Evolutionary conservation across 108 stramenopile genomes (phyloP), one percentile per base, ranked within the genome.

Genomic region (Aurantiochytrium sp.): DNA sequence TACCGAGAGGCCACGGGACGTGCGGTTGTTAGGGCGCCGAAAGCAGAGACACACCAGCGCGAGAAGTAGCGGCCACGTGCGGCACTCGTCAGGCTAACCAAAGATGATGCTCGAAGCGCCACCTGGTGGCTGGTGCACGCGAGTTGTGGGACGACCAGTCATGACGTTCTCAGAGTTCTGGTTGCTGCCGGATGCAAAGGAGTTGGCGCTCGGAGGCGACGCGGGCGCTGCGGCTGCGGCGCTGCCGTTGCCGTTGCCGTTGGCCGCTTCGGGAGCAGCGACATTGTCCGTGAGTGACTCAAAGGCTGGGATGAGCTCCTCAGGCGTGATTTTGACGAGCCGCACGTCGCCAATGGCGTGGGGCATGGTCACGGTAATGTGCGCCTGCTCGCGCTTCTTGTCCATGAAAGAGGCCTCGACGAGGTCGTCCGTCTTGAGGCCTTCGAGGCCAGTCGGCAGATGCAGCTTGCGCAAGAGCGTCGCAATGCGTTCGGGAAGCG

Each of bases 341-440:
- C 73, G 73, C 21, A 81, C 73, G 30, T 81, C 73, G 1, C 73
- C 73, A n/a, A 81, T 81, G 42, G 42, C 15, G 39, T 81, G 30
- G 1, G 73, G 73, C 73, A 81, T 48, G 45, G 73, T 81, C 42
- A 81, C 73, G 12, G 73, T 27, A 2, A 81, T 81, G 73, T 81
- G 73, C 15, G 73, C n/a, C 73, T 81, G 42, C 73, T 81, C 73
- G 17, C 73, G 73, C 45, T 81, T 81, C 45, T 81, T 81, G 45
- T 81, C 73, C 73, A 81, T 81, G 73, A 41, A 48, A 37, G 73
- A 81, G 32, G 73, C 73, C 73, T 81, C 32, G 42, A 81, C 73
- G 12, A 81, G 45, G 73, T 48, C 45, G 1, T 81, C 73, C 42
- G 30, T 30, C 21, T 81, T 81, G 42, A 81, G 45, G 1, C 73